Percentiles rank a stretch among this genome's conserved stretches.
These are phyloP conservation scores for Globisporangium middletonii DNA, from an alignment of 352 stramenopile genomes.

Conservation along the genomic window DNA sequence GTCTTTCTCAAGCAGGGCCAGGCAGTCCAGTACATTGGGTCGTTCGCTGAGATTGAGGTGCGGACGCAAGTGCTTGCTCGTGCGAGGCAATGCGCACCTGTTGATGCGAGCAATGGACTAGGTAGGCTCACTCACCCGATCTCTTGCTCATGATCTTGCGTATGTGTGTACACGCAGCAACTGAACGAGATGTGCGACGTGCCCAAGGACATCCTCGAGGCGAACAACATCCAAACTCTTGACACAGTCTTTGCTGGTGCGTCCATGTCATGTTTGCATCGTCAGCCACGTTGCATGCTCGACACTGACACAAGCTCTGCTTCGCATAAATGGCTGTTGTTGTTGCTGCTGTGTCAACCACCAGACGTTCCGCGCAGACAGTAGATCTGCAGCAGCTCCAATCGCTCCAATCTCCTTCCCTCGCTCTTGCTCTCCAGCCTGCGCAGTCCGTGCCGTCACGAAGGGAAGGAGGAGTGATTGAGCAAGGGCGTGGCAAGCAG, in stretches of 20 bases:
- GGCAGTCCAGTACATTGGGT: slow-evolving; percentile 62
- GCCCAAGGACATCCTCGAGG: slow-evolving; percentile 60
- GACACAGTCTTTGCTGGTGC: slow-evolving; percentile 66
- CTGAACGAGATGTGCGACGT: slow-evolving; percentile 83
- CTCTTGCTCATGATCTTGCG: neutral
- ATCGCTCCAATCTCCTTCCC: too few species aligned
- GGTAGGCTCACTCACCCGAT: neutral
- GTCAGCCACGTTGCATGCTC: neutral
- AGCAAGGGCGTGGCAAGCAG: too few species aligned
- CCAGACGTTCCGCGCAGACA: slow-evolving; percentile 13
- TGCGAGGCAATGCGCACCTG: neutral
- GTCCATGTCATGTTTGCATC: neutral
- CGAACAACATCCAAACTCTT: slow-evolving; percentile 75
- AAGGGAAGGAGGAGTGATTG: too few species aligned
- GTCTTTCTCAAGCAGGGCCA: slow-evolving; percentile 58
- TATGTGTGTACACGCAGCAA: slow-evolving; percentile 27
- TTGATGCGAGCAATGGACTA: neutral
- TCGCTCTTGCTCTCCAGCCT: too few species aligned
- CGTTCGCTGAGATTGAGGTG: slow-evolving; percentile 80
- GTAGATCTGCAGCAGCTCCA: slow-evolving; percentile 2
- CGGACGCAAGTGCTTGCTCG: neutral
- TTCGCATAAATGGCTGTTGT: neutral
- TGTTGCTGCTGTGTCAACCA: neutral
- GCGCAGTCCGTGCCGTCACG: too few species aligned
- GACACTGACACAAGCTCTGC: neutral